Evolutionary conservation across 129 eudicot species (phyloP).

Genomic region (Artemisia tridentata): DNA sequence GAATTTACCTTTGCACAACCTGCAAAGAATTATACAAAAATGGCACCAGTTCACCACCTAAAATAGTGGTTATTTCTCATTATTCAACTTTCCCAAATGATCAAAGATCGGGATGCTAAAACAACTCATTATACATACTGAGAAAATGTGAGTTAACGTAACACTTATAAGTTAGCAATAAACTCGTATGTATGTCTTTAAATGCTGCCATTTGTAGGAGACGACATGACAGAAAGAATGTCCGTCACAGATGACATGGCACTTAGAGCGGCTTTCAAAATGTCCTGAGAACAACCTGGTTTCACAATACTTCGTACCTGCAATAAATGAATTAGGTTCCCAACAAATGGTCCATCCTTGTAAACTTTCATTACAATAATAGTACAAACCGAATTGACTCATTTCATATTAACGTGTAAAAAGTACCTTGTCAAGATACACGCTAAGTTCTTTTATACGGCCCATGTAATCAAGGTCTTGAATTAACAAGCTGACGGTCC

Average conservation of each 20-base stretch:
- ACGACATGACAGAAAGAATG: slow-evolving; percentile 71
- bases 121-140: slow-evolving; percentile 14
- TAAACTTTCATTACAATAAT: no score
- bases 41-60: slow-evolving; percentile 13
- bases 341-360: no score
- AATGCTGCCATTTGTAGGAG: slow-evolving; percentile 51
- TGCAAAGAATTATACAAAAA: slow-evolving; percentile 28
- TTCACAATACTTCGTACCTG: slow-evolving; percentile 86
- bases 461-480: slow-evolving; percentile 99
- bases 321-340: neutral
- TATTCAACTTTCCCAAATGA: slow-evolving; percentile 24
- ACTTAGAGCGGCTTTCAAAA: slow-evolving; percentile 78
- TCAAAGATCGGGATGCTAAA: slow-evolving; percentile 26
- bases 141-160: neutral
- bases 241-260: slow-evolving; percentile 81
- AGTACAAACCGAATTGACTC: neutral
- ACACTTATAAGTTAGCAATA: neutral
- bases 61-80: slow-evolving; percentile 14
- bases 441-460: slow-evolving; percentile 77
- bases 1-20: slow-evolving; percentile 25
- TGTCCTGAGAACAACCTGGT: slow-evolving; percentile 96
- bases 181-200: slow-evolving; percentile 7
- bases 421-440: slow-evolving; percentile 78
- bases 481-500: slow-evolving; percentile 68
- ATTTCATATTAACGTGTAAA: neutral